Evolutionary conservation across 1,284 basidiomycete genomes (phyloP).

Genomic region (Irpex sp.): DNA sequence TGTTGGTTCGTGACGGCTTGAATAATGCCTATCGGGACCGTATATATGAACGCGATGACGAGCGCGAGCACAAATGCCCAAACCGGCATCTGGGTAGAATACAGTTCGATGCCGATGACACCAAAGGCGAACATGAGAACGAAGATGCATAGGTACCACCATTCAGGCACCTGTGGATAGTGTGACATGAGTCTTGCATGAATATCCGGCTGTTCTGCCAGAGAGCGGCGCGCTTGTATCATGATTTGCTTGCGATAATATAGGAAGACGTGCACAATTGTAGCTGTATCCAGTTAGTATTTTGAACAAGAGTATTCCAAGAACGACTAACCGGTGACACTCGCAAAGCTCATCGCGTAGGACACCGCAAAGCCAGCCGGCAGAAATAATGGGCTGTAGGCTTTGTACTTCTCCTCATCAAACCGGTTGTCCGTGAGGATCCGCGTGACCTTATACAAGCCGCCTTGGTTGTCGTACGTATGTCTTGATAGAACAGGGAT

Average conservation of each 20-base stretch:
- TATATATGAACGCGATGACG: constrained; percentile 44
- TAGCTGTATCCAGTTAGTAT: constrained; percentile 19
- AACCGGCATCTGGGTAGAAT: constrained; percentile 62
- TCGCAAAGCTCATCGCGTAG: constrained; percentile 57
- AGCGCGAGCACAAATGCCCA: constrained; percentile 53
- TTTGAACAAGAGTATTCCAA: neutral
- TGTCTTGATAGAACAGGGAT: constrained; percentile 32
- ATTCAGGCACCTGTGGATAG: constrained; percentile 72
- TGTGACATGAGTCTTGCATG: constrained; percentile 82
- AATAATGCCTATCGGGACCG: constrained; percentile 66
- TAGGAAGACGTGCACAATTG: constrained; percentile 74
- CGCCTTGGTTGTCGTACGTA: constrained; percentile 40
- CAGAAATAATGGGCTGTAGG: constrained; percentile 60
- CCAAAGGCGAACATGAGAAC: constrained; percentile 56
- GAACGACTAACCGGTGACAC: constrained; percentile 7
- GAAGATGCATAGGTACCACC: constrained; percentile 60
- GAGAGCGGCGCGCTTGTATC: constrained; percentile 56
- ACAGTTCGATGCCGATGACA: constrained; percentile 66
- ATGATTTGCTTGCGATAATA: constrained; percentile 81
- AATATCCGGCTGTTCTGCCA: constrained; percentile 80
- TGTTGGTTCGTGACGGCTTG: constrained; percentile 63
- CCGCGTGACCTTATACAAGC: constrained; percentile 45
- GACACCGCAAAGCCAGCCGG: constrained; percentile 52
- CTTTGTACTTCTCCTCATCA: constrained; percentile 46
- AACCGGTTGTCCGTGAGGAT: constrained; percentile 44